A percentile compares a stretch with the other conserved stretches of the same genome.
Conservation (phyloP, 352 stramenopile genomes). For the Aphanomyces euteiches region DNA sequence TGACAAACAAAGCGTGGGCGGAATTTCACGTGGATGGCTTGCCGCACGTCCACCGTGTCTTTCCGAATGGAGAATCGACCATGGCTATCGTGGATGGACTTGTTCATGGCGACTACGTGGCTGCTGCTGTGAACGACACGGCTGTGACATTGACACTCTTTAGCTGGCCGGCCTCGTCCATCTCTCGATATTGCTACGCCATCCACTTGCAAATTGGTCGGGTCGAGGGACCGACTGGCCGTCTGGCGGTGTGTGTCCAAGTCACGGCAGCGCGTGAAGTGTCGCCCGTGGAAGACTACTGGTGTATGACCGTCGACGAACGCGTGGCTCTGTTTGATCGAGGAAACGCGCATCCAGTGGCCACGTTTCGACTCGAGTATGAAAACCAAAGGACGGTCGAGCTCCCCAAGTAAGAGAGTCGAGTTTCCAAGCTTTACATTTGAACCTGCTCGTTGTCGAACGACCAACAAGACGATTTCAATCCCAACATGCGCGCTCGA, state of each 20-base stretch:
- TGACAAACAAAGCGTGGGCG: too few species aligned
- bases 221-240: neutral
- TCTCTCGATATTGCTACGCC: neutral
- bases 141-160: conserved; percentile 7
- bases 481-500: too few species aligned
- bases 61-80: conserved; percentile 28
- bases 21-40: conserved; percentile 19
- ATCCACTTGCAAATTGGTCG: conserved; percentile 8
- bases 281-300: conserved; percentile 18
- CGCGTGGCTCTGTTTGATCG: too few species aligned
- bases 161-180: conserved; percentile 3
- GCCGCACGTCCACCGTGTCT: conserved; percentile 20
- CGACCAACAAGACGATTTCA: too few species aligned
- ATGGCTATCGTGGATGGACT: conserved; percentile 5
- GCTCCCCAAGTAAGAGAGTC: too few species aligned
- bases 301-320: neutral
- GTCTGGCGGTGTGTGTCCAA: neutral
- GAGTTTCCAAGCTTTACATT: too few species aligned
- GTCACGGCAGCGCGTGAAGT: conserved; percentile 5
- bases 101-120: conserved; percentile 27
- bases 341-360: too few species aligned
- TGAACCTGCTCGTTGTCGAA: too few species aligned
- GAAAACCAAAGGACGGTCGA: too few species aligned
- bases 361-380: too few species aligned
- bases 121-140: neutral